A percentile compares a stretch with the other conserved stretches of the same genome.
Evolutionary conservation across 768 basidiomycete species (phyloP).

Genomic region (Russula vinacea): DNA sequence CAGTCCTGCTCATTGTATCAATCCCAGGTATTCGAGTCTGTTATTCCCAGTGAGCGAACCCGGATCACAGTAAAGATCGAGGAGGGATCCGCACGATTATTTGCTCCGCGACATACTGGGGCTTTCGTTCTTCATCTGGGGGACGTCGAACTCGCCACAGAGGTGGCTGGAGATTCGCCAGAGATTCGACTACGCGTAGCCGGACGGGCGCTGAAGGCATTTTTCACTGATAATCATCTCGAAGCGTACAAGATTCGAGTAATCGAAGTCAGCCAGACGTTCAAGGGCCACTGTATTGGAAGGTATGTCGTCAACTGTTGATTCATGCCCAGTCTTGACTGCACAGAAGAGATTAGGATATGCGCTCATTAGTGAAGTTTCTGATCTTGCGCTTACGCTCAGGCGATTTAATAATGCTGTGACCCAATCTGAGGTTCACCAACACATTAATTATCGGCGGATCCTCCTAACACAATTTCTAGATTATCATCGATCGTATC

Average conservation of each 20-base stretch:
- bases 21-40: constrained; percentile 82
- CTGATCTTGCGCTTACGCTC: constrained; percentile 39
- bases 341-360: constrained; percentile 55
- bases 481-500: constrained; percentile 58
- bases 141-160: constrained; percentile 65
- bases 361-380: constrained; percentile 61
- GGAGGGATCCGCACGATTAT: constrained; percentile 63
- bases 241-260: constrained; percentile 33
- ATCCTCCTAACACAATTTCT: constrained; percentile 6
- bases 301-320: constrained; percentile 44
- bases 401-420: constrained; percentile 10
- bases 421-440: constrained; percentile 16
- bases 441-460: neutral
- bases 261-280: constrained; percentile 10
- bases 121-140: constrained; percentile 65
- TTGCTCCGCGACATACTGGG: constrained; percentile 58
- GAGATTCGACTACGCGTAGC: constrained; percentile 51
- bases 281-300: constrained; percentile 48
- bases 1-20: constrained; percentile 1
- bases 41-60: constrained; percentile 87
- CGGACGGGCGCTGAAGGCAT: constrained; percentile 48
- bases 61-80: constrained; percentile 58
- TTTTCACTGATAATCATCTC: constrained; percentile 54
- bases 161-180: constrained; percentile 63
- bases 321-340: neutral